phyloP scores from a whole-genome alignment of 2,329 filamentous ascomycete species.

The Beauveria caledonica region DNA sequence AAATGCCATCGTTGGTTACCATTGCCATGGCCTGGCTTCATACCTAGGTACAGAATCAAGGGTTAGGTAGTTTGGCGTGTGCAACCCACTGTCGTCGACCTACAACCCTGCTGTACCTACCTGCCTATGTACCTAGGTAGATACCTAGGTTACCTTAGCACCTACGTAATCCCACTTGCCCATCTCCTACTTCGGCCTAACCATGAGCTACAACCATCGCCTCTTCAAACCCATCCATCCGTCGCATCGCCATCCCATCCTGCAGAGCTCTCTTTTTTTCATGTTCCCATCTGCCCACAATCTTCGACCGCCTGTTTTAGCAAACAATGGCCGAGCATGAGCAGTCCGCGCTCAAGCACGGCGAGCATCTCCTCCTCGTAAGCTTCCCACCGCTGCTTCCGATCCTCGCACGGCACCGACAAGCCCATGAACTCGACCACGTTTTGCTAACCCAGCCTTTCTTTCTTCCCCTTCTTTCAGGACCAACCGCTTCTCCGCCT shows the following conservation, averaged over 20 bases:
- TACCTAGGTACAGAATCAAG: no score
- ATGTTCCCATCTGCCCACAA: background rate
- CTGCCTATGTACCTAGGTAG: background rate
- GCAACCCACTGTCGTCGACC: no score
- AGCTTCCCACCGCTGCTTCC: background rate
- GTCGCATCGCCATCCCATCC: background rate
- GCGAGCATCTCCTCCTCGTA: slow-evolving; percentile 61
- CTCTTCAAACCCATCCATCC: background rate
- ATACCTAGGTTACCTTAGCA: no score
- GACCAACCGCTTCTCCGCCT: slow-evolving; percentile 92
- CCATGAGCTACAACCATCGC: background rate
- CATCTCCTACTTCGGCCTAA: background rate
- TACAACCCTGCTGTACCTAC: no score
- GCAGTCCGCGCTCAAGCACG: slow-evolving; percentile 62
- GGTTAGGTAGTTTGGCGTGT: no score
- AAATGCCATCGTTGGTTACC: no score
- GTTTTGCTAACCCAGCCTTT: background rate
- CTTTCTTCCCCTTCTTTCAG: slow-evolving; percentile 32
- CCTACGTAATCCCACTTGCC: slow-evolving; percentile 5
- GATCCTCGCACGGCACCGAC: background rate
- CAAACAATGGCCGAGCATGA: slow-evolving; percentile 48
- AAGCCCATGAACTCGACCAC: no score
- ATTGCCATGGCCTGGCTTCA: no score
- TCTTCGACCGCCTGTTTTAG: background rate
- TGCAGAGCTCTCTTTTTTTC: background rate